These are phyloP conservation scores for Pichia terricola DNA, from an alignment of 1,139 yeast genomes.

Conservation along the genomic window DNA sequence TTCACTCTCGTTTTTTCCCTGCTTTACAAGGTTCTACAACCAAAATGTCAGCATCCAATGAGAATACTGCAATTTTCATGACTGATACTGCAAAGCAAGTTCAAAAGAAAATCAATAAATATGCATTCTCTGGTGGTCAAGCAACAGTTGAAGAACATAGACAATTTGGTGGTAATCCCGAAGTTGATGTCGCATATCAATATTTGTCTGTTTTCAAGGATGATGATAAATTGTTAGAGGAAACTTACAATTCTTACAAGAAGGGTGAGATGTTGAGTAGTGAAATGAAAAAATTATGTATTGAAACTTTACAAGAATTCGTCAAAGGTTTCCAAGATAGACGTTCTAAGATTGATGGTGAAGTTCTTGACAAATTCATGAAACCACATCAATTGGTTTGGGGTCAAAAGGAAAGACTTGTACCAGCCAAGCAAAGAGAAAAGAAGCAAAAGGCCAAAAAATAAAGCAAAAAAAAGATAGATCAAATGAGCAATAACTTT, in stretches of 20 bases:
- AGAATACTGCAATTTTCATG: slow-evolving; percentile 78
- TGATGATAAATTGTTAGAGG: slow-evolving; percentile 71
- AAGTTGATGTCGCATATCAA: slow-evolving; percentile 91
- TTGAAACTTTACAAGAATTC: slow-evolving; percentile 67
- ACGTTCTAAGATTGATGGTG: slow-evolving; percentile 60
- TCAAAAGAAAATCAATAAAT: slow-evolving; percentile 89
- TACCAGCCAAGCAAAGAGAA: slow-evolving; percentile 53
- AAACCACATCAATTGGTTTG: slow-evolving; percentile 72
- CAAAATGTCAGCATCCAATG: slow-evolving; percentile 93
- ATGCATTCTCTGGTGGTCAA: slow-evolving; percentile 95
- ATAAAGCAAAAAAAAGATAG: slow-evolving; percentile 4
- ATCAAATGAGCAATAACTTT: too few relatives aligned
- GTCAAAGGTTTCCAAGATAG: slow-evolving; percentile 75
- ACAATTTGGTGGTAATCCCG: slow-evolving; percentile 84
- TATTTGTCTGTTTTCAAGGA: slow-evolving; percentile 81
- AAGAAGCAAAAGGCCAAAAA: slow-evolving; percentile 20
- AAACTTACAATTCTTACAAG: slow-evolving; percentile 57
- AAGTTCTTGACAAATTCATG: slow-evolving; percentile 65
- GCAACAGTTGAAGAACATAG: slow-evolving; percentile 86
- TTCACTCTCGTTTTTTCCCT: slow-evolving; percentile 96
- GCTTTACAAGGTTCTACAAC: slow-evolving; percentile 96
- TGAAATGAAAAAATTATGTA: slow-evolving; percentile 86
- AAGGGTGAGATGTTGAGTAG: slow-evolving; percentile 83
- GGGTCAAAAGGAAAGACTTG: slow-evolving; percentile 64
- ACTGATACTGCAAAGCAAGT: slow-evolving; percentile 89